Evolutionary conservation across 805 yeast species (phyloP), one percentile per base, ranked within the genome.

Genomic region (Monosporozyma solicola): DNA sequence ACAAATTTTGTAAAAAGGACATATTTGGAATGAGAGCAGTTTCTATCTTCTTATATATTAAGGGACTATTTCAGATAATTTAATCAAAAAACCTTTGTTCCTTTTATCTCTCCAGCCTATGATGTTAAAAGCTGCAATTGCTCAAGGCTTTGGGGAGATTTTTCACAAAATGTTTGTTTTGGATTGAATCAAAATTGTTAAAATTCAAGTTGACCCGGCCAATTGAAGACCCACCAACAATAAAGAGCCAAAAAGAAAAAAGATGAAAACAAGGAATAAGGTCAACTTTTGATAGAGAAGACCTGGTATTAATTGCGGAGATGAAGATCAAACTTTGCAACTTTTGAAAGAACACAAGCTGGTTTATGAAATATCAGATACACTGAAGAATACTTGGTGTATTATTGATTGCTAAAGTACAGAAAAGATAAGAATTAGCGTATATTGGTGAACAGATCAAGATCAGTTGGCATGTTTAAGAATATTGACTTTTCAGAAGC

Each of bases 1-100:
- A 62, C 66, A 65, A 65, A 51, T 63, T 64, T 48, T 65, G 69
- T 39, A 65, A 49, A 53, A 65, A 65, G 2, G 68, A 62, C 68
- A 64, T 64, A 6, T 24, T 24, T 15, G 8, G 7, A 7, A 9
- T 11, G 44, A 27, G 25, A 35, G 16, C 16, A 35, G n/a, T n/a
- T 35, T 35, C 39, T 32, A n/a, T 35, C n/a, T 35, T 3, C 6
- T 35, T 11, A 15, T 4, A 6, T 35, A 20, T 13, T 11, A 13
- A 6, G 5, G 8, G 16, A 15, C 8, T 35, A 13, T 8, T 41
- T 9, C 25, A 9, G 13, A 39, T 5, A n/a, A 39, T 39, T 39
- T 5, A 25, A 6, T 39, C 7, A 27, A 22, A 27, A 22, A 20
- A 16, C 13, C 25, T 16, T 39, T 7, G 39, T 5, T 13, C 11